Evolutionary conservation across 2,329 filamentous ascomycete species (phyloP).

Genomic region (Cytospora piceae): DNA sequence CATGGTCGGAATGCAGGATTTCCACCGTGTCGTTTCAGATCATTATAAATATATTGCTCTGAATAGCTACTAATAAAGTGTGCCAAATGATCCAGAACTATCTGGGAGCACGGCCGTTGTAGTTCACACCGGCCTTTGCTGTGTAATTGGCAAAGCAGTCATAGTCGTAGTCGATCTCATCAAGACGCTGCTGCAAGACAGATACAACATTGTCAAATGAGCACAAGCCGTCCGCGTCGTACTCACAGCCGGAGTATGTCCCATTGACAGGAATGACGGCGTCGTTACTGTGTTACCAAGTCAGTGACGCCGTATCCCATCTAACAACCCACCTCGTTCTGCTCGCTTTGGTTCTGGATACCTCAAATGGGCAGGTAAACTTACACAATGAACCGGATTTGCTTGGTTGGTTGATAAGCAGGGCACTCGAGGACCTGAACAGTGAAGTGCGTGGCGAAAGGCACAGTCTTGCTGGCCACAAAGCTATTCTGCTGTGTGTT

Average conservation of each 20-base stretch:
- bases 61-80: too few species aligned
- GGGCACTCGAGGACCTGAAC: slow-evolving; percentile 41
- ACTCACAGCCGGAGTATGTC: slow-evolving; percentile 36
- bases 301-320: neutral
- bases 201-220: slow-evolving; percentile 40
- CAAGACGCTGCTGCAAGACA: slow-evolving; percentile 37
- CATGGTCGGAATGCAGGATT: neutral
- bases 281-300: slow-evolving; percentile 36
- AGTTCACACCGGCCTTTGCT: slow-evolving; percentile 35
- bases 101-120: slow-evolving; percentile 39
- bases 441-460: slow-evolving; percentile 41
- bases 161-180: slow-evolving; percentile 40
- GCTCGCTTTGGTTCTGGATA: neutral
- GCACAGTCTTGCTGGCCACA: slow-evolving; percentile 39
- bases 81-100: neutral
- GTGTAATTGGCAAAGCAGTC: slow-evolving; percentile 40
- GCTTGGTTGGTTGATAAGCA: slow-evolving; percentile 38
- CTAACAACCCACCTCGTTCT: neutral
- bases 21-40: neutral
- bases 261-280: slow-evolving; percentile 39
- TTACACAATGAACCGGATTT: slow-evolving; percentile 41
- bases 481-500: slow-evolving; percentile 37
- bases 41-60: too few species aligned
- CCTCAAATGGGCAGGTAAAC: slow-evolving; percentile 11
- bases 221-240: slow-evolving; percentile 38